Conservation (phyloP, 2,329 filamentous ascomycete species). For the Teratosphaeria nubilosa region DNA sequence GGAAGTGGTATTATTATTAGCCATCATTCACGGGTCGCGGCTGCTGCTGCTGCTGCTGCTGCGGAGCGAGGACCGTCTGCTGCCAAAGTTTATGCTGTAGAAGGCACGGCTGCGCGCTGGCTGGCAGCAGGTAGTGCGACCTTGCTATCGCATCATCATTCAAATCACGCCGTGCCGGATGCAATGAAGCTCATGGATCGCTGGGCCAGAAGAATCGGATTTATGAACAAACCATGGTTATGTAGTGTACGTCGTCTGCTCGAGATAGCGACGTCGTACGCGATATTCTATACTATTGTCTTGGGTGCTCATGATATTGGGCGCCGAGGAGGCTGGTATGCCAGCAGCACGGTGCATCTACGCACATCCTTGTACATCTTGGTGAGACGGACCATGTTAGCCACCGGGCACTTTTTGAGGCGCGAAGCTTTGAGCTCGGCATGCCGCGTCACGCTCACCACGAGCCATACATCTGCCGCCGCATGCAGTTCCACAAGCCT, state of each 20-base stretch:
- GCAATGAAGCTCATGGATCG: not conserved
- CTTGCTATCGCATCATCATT: not conserved
- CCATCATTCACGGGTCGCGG: not conserved
- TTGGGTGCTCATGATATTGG: not conserved
- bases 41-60: not conserved
- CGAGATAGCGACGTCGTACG: not conserved
- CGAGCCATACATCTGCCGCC: too few species aligned
- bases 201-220: too few species aligned
- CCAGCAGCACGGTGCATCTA: not conserved
- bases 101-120: not conserved
- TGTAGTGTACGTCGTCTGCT: not conserved
- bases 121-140: not conserved
- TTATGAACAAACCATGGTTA: not conserved
- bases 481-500: too few species aligned
- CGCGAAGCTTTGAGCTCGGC: not conserved
- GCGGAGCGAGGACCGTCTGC: not conserved
- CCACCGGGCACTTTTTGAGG: not conserved
- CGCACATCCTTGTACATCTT: not conserved
- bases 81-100: not conserved
- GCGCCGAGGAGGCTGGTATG: not conserved
- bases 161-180: not conserved
- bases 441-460: not conserved
- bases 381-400: not conserved
- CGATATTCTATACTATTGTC: not conserved
- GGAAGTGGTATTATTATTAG: too few species aligned